Percentiles rank a stretch among this genome's conserved stretches.
phyloP scores from a whole-genome alignment of 1,284 basidiomycete species.

The Cronartium quercuum region DNA sequence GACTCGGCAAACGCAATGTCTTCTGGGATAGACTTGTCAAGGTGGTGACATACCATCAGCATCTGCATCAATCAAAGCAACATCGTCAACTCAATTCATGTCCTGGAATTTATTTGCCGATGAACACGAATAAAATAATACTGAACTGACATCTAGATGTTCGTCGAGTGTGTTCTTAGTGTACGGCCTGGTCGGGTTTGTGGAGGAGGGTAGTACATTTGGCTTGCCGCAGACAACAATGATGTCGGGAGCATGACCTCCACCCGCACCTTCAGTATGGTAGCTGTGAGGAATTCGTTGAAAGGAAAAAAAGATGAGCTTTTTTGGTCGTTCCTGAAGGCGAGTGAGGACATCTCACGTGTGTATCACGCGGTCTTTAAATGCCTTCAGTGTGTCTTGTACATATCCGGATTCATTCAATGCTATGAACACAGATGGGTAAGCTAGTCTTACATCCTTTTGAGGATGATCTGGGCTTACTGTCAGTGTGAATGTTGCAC shows the following conservation, averaged over 20 bases:
- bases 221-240: conserved; percentile 84
- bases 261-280: conserved; percentile 91
- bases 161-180: conserved; percentile 90
- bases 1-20: conserved; percentile 96
- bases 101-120: background rate
- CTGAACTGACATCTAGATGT: conserved; percentile 74
- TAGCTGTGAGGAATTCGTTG: conserved; percentile 53
- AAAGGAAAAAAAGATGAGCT: background rate
- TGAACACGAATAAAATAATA: background rate
- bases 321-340: too few species aligned
- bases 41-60: conserved; percentile 69
- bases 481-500: conserved; percentile 90
- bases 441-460: conserved; percentile 53
- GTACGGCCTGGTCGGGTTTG: conserved; percentile 92
- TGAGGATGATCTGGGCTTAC: conserved; percentile 87
- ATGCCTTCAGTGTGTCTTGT: conserved; percentile 76
- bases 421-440: conserved; percentile 13
- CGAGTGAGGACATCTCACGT: conserved; percentile 52
- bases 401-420: conserved; percentile 45
- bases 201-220: conserved; percentile 94
- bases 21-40: conserved; percentile 57
- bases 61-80: conserved; percentile 62
- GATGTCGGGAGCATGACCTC: conserved; percentile 96
- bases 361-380: conserved; percentile 87
- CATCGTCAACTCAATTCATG: too few species aligned